Conservation (phyloP, 805 yeast species). For the Candida maesae region DNA sequence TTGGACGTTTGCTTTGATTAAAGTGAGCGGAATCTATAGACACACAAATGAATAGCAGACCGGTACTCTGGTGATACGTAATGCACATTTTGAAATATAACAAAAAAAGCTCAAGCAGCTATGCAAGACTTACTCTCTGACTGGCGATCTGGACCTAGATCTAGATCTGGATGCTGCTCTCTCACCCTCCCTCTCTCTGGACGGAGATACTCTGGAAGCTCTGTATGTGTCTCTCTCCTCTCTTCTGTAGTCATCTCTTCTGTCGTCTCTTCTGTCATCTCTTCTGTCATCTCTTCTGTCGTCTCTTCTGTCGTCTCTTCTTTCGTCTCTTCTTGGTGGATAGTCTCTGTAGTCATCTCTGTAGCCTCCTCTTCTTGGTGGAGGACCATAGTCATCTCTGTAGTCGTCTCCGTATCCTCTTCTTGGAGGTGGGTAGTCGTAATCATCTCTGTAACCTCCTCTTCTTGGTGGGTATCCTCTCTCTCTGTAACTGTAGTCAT, state of each 20-base stretch:
- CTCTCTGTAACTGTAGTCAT: constrained; percentile 16
- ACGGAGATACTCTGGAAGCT: constrained; percentile 14
- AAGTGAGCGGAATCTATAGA: no score
- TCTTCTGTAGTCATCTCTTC: constrained; percentile 7
- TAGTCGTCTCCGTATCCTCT: constrained; percentile 18
- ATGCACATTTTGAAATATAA: no score
- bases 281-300: constrained; percentile 14
- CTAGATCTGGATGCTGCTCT: no score
- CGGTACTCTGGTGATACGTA: no score
- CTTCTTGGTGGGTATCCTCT: constrained; percentile 15
- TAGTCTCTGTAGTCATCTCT: constrained; percentile 18
- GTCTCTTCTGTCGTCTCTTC: constrained; percentile 20
- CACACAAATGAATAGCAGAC: no score
- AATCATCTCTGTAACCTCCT: constrained; percentile 8
- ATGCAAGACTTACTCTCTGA: constrained; percentile 2
- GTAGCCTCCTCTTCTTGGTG: constrained; percentile 12
- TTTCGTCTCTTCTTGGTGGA: constrained; percentile 19
- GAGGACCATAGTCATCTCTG: constrained; percentile 15
- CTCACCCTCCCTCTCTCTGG: constrained; percentile 19
- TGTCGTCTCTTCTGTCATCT: constrained; percentile 11
- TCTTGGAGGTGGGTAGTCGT: constrained; percentile 16
- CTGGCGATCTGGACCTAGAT: constrained; percentile 32
- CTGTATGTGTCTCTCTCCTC: constrained; percentile 18
- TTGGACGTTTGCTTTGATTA: no score
- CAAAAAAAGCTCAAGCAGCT: not conserved